Evolutionary conservation across 208 protist species (phyloP).

Genomic region (Histomonas meleagridis): DNA sequence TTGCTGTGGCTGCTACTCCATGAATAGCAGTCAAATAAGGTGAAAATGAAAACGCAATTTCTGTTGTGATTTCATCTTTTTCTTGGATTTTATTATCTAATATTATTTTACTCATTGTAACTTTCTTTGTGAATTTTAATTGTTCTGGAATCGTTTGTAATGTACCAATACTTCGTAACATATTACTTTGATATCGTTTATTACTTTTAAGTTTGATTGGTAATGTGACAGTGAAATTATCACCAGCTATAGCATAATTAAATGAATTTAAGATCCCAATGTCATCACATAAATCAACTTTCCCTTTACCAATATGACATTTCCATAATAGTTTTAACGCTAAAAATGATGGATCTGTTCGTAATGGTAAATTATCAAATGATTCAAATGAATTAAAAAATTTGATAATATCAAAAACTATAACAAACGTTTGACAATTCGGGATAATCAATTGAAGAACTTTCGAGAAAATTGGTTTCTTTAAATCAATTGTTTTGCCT

Average conservation of each 20-base stretch:
- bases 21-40: background rate
- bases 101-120: background rate
- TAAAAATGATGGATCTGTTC: background rate
- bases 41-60: background rate
- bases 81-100: background rate
- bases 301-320: background rate
- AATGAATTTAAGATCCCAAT: background rate
- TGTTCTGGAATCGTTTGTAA: background rate
- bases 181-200: background rate
- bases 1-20: background rate
- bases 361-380: background rate
- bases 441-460: background rate
- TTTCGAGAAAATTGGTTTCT: background rate
- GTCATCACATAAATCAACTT: background rate
- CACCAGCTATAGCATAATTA: background rate
- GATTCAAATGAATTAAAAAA: background rate
- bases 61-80: background rate
- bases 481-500: background rate
- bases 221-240: background rate
- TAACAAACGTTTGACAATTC: conserved; percentile 17
- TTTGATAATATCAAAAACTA: background rate
- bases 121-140: too few species aligned
- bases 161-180: too few species aligned
- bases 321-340: background rate
- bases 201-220: background rate